phyloP scores from a whole-genome alignment of 1,284 basidiomycete species.

The Cryptococcus wingfieldii region DNA sequence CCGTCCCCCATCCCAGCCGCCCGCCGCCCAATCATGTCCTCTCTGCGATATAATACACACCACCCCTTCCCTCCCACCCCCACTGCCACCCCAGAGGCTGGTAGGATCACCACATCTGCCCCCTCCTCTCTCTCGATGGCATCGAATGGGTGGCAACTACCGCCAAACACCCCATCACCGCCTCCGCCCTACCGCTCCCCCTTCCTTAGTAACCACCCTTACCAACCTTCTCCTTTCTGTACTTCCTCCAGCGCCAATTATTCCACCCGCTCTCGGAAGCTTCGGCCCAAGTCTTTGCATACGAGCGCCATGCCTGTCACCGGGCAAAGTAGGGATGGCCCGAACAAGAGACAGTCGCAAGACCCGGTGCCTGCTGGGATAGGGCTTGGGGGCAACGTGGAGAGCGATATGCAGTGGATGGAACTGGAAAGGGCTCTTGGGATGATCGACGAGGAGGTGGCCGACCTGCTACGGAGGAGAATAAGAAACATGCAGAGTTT shows the following conservation, averaged over 20 bases:
- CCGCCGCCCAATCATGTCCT: too few species aligned
- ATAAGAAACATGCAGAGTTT: not conserved
- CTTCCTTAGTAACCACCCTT: not conserved
- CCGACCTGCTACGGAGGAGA: not conserved
- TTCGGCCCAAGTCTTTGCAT: not conserved
- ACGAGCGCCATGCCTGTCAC: not conserved
- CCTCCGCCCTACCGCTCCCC: not conserved
- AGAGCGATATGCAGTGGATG: not conserved
- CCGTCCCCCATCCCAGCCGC: too few species aligned
- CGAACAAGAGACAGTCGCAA: not conserved
- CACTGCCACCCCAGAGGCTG: too few species aligned
- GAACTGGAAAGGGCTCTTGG: not conserved
- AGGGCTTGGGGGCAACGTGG: not conserved
- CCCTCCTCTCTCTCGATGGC: not conserved
- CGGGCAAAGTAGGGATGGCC: not conserved
- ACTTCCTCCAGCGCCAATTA: not conserved
- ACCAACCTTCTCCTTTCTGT: not conserved
- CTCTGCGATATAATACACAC: too few species aligned
- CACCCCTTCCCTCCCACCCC: too few species aligned
- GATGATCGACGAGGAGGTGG: not conserved
- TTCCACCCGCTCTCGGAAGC: not conserved
- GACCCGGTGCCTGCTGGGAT: not conserved
- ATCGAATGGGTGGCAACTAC: not conserved
- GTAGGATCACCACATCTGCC: not conserved
- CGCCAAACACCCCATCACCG: constrained; percentile 3